A percentile compares a stretch with the other conserved stretches of the same genome.
These are phyloP conservation scores for Apostasia shenzhenica DNA, from an alignment of 106 monocot species.

Conservation along the genomic window DNA sequence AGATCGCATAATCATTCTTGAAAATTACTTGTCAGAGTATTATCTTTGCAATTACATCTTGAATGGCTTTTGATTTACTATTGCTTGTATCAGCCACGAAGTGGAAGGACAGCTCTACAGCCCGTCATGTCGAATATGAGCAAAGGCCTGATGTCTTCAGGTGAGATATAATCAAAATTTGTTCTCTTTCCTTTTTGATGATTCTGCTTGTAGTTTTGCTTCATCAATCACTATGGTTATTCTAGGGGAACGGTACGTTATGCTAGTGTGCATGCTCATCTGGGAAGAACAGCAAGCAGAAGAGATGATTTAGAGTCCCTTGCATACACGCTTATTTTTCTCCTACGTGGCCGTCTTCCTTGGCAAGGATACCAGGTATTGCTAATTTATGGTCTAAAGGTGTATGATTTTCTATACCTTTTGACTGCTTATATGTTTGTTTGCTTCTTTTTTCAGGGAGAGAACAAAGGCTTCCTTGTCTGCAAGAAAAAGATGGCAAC, in stretches of 20 bases:
- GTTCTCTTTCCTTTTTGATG: not conserved
- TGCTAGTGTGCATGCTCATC: constrained; percentile 95
- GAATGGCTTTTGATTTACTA: not conserved
- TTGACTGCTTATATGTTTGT: not conserved
- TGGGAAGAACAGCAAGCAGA: constrained; percentile 84
- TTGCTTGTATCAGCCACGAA: constrained; percentile 47
- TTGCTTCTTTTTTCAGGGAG: constrained; percentile 48
- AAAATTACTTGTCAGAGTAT: not conserved
- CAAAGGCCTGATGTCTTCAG: constrained; percentile 87
- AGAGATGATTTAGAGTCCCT: constrained; percentile 95
- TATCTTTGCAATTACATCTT: not conserved
- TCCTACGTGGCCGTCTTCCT: constrained; percentile 81
- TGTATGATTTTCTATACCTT: not conserved
- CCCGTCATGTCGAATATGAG: constrained; percentile 71
- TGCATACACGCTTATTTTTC: constrained; percentile 88
- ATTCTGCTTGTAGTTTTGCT: not conserved
- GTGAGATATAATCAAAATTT: constrained; percentile 12
- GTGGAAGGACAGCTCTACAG: constrained; percentile 58
- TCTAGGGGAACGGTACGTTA: constrained; percentile 87
- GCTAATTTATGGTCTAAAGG: not conserved
- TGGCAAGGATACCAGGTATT: constrained; percentile 97
- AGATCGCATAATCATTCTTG: not conserved
- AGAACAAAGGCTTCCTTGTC: constrained; percentile 91
- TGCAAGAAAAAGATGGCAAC: constrained; percentile 98
- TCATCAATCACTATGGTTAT: not conserved